phyloP scores from a whole-genome alignment of 1,284 basidiomycete species.

The Trichosporon asahii region DNA sequence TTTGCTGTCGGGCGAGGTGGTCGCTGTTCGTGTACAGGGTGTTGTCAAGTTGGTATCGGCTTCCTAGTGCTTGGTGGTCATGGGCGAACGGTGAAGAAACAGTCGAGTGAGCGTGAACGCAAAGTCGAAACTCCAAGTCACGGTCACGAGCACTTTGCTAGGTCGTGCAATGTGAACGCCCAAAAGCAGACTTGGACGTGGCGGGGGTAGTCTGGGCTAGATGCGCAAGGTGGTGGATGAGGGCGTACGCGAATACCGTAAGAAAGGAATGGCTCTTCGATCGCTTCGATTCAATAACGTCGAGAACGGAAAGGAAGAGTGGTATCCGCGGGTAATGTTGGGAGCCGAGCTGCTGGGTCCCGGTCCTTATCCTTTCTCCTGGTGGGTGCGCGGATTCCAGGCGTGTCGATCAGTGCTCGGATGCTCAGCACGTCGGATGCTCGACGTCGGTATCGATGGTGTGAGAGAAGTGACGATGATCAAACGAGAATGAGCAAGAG shows the following conservation, averaged over 20 bases:
- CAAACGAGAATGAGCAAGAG: background rate
- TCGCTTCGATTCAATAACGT: constrained; percentile 3
- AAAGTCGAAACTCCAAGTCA: background rate
- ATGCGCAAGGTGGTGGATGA: background rate
- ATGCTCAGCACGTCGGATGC: background rate
- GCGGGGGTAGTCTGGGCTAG: background rate
- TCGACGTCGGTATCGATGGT: background rate
- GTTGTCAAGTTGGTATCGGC: background rate
- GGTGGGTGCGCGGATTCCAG: background rate
- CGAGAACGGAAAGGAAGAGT: constrained; percentile 1
- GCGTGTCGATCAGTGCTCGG: background rate
- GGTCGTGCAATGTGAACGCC: constrained; percentile 3
- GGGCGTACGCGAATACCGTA: background rate
- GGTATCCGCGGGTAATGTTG: constrained; percentile 3
- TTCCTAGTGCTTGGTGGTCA: background rate
- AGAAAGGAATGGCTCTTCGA: background rate
- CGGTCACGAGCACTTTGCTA: background rate
- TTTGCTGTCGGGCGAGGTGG: background rate
- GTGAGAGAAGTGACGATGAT: background rate
- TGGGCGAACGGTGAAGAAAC: background rate
- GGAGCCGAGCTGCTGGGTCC: constrained; percentile 1
- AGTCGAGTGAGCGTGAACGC: background rate
- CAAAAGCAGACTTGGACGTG: background rate
- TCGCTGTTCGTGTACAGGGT: background rate
- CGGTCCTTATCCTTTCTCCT: background rate